Evolutionary conservation across 2,329 filamentous ascomycete species (phyloP).

Genomic region (Neophaeococcomyces aloes): DNA sequence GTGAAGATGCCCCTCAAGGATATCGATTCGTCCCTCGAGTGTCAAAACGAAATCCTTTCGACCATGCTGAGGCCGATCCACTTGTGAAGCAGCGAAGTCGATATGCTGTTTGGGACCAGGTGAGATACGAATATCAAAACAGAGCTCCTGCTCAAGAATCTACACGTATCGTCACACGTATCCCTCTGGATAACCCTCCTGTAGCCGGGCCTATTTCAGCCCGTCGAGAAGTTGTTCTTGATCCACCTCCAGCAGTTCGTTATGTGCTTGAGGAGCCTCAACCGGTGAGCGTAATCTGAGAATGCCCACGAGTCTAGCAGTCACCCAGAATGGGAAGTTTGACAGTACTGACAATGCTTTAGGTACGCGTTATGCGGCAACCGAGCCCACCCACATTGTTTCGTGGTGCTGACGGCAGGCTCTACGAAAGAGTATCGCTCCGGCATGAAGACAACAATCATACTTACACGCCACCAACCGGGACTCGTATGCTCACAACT

Average conservation of each 20-base stretch:
- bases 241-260: not conserved
- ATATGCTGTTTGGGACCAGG: slow-evolving; percentile 39
- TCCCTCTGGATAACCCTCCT: slow-evolving; percentile 3
- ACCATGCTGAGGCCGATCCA: slow-evolving; percentile 22
- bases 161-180: slow-evolving; percentile 11
- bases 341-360: slow-evolving; percentile 1
- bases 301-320: not conserved
- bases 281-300: slow-evolving; percentile 4
- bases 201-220: not conserved
- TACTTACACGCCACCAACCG: slow-evolving; percentile 6
- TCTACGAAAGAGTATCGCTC: slow-evolving; percentile 15
- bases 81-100: slow-evolving; percentile 36
- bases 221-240: not conserved
- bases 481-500: not conserved
- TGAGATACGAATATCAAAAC: slow-evolving; percentile 25
- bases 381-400: slow-evolving; percentile 15
- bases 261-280: slow-evolving; percentile 3
- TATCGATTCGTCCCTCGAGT: slow-evolving; percentile 28
- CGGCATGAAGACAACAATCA: slow-evolving; percentile 6
- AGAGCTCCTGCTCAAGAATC: slow-evolving; percentile 7
- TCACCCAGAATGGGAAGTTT: no score
- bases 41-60: slow-evolving; percentile 15
- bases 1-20: slow-evolving; percentile 29
- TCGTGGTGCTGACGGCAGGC: slow-evolving; percentile 13
- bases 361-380: slow-evolving; percentile 12